Conservation (phyloP, 495 filamentous ascomycete species). For the Acidiella bohemica region DNA sequence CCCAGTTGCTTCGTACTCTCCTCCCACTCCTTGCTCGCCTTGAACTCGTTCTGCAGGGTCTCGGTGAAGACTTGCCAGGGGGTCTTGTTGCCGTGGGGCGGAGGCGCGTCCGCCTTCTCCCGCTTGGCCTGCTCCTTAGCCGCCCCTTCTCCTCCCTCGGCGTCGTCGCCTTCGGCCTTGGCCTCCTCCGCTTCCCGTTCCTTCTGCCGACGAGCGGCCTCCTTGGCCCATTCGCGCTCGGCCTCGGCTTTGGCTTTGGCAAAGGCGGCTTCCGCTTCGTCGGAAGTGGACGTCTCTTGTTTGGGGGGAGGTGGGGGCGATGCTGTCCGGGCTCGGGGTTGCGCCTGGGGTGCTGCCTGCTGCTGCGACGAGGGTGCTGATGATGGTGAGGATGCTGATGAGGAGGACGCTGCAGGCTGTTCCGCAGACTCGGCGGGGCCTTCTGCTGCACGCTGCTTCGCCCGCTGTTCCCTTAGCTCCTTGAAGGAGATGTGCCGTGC, state of each 20-base stretch:
- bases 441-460: slow-evolving; percentile 20
- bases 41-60: slow-evolving; percentile 81
- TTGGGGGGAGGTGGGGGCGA: slow-evolving; percentile 25
- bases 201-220: slow-evolving; percentile 36
- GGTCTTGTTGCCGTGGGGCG: slow-evolving; percentile 92
- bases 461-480: slow-evolving; percentile 15
- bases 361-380: slow-evolving; percentile 22
- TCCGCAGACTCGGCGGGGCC: too few species aligned
- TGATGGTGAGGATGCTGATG: slow-evolving; percentile 33
- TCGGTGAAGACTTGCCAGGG: slow-evolving; percentile 98
- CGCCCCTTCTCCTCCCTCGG: slow-evolving; percentile 18
- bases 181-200: slow-evolving; percentile 26
- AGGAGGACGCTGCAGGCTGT: too few species aligned
- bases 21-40: slow-evolving; percentile 97
- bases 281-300: slow-evolving; percentile 31
- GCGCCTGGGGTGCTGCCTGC: slow-evolving; percentile 15
- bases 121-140: slow-evolving; percentile 43
- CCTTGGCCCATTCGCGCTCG: slow-evolving; percentile 22
- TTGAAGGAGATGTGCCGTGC: slow-evolving; percentile 16
- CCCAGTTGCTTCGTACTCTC: slow-evolving; percentile 92
- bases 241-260: slow-evolving; percentile 29
- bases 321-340: too few species aligned
- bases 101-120: slow-evolving; percentile 66
- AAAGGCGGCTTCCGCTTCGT: slow-evolving; percentile 21
- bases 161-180: slow-evolving; percentile 26